Conservation (phyloP, 164 flowering plant species). For the Protea cynaroides region DNA sequence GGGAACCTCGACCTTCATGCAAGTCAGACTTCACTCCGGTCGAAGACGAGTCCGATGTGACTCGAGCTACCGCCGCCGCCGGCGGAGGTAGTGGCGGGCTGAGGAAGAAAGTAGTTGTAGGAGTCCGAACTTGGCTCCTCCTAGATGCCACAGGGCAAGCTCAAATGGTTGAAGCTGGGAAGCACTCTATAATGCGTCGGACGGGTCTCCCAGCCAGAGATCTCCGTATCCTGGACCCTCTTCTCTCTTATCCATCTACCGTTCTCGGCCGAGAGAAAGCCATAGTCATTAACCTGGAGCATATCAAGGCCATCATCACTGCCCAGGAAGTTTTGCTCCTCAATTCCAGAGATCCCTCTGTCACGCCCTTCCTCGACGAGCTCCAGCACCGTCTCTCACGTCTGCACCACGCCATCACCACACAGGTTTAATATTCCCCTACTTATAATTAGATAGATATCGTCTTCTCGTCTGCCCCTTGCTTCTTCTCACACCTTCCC, state of each 20-base stretch:
- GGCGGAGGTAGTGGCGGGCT: constrained; percentile 14
- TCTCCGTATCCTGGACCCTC: constrained; percentile 82
- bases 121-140: constrained; percentile 63
- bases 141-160: constrained; percentile 64
- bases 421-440: constrained; percentile 27
- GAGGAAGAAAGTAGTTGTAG: constrained; percentile 50
- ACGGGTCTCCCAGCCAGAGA: constrained; percentile 93
- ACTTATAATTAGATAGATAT: too few relatives aligned
- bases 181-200: constrained; percentile 84
- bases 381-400: constrained; percentile 57
- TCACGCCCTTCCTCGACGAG: constrained; percentile 75
- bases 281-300: constrained; percentile 90
- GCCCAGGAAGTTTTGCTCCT: constrained; percentile 79
- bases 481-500: too few relatives aligned
- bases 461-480: too few relatives aligned
- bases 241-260: constrained; percentile 81
- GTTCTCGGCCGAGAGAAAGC: constrained; percentile 85
- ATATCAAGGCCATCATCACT: constrained; percentile 91
- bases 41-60: constrained; percentile 39
- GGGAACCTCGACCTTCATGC: constrained; percentile 7
- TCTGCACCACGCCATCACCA: constrained; percentile 49
- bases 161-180: constrained; percentile 74
- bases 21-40: constrained; percentile 10
- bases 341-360: constrained; percentile 76
- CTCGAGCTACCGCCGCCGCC: constrained; percentile 10